These are phyloP conservation scores for Tolypocladium paradoxum DNA, from an alignment of 2,329 filamentous ascomycete species.

Conservation along the genomic window DNA sequence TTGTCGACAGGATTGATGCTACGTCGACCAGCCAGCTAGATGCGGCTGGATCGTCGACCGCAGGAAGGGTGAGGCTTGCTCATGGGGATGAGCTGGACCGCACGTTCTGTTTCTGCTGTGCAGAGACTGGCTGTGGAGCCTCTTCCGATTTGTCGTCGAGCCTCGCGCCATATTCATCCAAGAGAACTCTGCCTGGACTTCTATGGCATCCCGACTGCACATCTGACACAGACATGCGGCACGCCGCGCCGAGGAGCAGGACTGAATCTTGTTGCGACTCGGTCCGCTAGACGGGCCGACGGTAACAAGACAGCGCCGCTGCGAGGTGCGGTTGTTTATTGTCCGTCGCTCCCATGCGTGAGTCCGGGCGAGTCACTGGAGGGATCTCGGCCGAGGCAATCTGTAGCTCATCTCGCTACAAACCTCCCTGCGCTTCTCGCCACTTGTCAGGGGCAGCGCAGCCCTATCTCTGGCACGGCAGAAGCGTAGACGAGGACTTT, in stretches of 20 bases:
- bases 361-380: not conserved
- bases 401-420: constrained; percentile 15
- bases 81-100: constrained; percentile 17
- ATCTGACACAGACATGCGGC: not conserved
- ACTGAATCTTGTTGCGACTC: not conserved
- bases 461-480: not conserved
- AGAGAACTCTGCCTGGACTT: not conserved
- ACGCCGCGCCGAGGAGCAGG: not conserved
- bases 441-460: not conserved
- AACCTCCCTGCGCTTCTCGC: not conserved
- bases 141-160: not conserved
- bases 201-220: not conserved
- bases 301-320: not conserved
- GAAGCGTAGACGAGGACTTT: not conserved
- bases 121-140: constrained; percentile 12
- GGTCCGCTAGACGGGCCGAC: not conserved
- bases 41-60: constrained; percentile 1
- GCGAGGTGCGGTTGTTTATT: not conserved
- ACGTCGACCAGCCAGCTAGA: constrained; percentile 1
- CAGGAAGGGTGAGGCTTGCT: constrained; percentile 18
- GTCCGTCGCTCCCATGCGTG: not conserved
- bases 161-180: not conserved
- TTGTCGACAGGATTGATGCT: constrained; percentile 29
- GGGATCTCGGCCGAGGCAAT: not conserved
- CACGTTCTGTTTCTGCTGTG: constrained; percentile 18